Evolutionary conservation across 2,329 filamentous ascomycete genomes (phyloP), one percentile per base, ranked within the genome.

Genomic region (Cladosporium oxysporum): DNA sequence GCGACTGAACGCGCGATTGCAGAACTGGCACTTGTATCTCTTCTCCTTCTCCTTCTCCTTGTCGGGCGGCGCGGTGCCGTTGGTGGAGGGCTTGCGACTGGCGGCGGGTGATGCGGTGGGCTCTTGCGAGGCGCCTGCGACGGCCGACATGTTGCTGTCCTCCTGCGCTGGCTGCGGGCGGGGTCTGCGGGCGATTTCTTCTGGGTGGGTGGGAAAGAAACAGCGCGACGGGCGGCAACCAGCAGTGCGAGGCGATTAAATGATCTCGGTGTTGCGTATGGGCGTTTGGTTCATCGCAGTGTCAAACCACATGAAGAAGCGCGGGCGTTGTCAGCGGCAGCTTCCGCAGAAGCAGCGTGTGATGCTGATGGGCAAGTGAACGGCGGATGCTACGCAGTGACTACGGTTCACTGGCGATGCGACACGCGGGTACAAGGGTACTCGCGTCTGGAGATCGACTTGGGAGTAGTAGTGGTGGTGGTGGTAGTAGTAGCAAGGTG

Each of bases 11-110:
- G 95, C 95, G 80, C 95, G 88, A 82, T 93, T 93, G 84, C 95
- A 98, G 81, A 97, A 98, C 84, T 97, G 93, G 83, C 95, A 99
- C 81, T 98, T 97, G 88, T 99, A 99, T 82, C 97, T 97, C 85
- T 96, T 94, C 84, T 98, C 95, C 65, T 75, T 75, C 68, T 72
- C 70, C 66, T 73, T 72, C 47, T 62, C 59, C 26, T 53, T 55
- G n/a, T 37, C 62, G 8, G 65, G 63, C 26, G 70, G 58, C 58
- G 69, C 68, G 44, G 59, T 63, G 49, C 35, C 58, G 53, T 66
- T 67, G 55, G 70, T 64, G 62, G 61, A 71, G 49, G 71, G 68
- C 66, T 75, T 75, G 63, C 72, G 72, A 49, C 57, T 65, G 35
- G 62, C 64, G 49, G 90, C 86, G 76, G 89, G 87, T 76, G 92